Evolutionary conservation across 768 basidiomycete species (phyloP).

Genomic region (Russula lepida): DNA sequence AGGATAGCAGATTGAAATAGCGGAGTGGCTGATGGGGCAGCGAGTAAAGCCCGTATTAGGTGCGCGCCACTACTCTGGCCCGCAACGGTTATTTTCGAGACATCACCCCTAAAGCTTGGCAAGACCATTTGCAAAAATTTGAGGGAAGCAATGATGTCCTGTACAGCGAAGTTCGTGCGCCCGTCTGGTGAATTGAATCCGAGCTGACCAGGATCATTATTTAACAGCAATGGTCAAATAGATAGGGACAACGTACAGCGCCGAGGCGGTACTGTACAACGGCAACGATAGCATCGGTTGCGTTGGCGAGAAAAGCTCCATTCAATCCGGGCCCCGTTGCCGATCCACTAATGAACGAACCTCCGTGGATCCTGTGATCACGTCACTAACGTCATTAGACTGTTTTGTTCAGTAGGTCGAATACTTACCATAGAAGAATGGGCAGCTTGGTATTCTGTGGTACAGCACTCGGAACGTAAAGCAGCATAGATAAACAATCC

Average conservation of each 20-base stretch:
- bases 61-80: slow-evolving; percentile 79
- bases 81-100: slow-evolving; percentile 60
- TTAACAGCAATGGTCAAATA: not conserved
- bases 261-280: slow-evolving; percentile 83
- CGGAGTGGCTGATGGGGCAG: slow-evolving; percentile 56
- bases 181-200: slow-evolving; percentile 69
- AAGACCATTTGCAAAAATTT: slow-evolving; percentile 50
- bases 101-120: slow-evolving; percentile 59
- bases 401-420: not conserved
- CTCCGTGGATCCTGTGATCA: slow-evolving; percentile 71
- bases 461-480: slow-evolving; percentile 53
- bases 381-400: not conserved
- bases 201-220: slow-evolving; percentile 37
- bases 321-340: slow-evolving; percentile 67
- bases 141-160: slow-evolving; percentile 59
- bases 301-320: slow-evolving; percentile 63
- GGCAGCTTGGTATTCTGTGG: slow-evolving; percentile 31
- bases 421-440: slow-evolving; percentile 51
- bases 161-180: slow-evolving; percentile 61
- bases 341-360: slow-evolving; percentile 67
- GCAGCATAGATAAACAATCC: slow-evolving; percentile 74
- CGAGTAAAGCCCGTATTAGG: slow-evolving; percentile 71
- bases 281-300: slow-evolving; percentile 68
- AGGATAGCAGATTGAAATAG: slow-evolving; percentile 74
- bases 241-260: slow-evolving; percentile 38